Percentiles rank a stretch among this genome's conserved stretches.
These are phyloP conservation scores for Hyphopichia homilentoma DNA, from an alignment of 805 yeast species.

Conservation along the genomic window DNA sequence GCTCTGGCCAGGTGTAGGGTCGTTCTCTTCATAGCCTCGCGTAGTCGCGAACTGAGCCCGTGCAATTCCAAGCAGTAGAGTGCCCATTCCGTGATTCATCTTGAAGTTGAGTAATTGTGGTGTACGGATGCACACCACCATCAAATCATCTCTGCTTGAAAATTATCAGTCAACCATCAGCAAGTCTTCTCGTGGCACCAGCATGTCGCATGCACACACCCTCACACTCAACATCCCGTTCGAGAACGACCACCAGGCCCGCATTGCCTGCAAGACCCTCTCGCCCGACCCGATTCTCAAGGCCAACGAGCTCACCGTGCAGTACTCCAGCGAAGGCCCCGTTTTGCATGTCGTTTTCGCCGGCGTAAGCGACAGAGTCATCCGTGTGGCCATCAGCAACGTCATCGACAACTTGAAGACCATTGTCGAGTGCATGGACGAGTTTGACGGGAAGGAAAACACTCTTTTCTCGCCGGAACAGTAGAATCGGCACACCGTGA, in stretches of 20 bases:
- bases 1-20: no score
- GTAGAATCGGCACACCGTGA: no score
- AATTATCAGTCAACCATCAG: no score
- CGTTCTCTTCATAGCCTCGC: no score
- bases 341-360: constrained; percentile 46
- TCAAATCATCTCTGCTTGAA: no score
- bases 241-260: constrained; percentile 52
- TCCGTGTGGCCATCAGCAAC: constrained; percentile 82
- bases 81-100: no score
- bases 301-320: constrained; percentile 57
- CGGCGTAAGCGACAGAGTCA: constrained; percentile 67
- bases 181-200: no score
- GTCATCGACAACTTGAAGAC: constrained; percentile 74
- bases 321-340: constrained; percentile 32
- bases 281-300: constrained; percentile 80
- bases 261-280: constrained; percentile 57
- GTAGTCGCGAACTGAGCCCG: no score
- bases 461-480: constrained; percentile 11
- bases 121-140: no score
- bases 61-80: no score
- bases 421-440: constrained; percentile 76
- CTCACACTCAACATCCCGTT: constrained; percentile 59
- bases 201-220: constrained; percentile 1
- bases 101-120: no score
- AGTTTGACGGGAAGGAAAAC: constrained; percentile 45